Conservation (phyloP, 345 rosid species). For the Salix viminalis region DNA sequence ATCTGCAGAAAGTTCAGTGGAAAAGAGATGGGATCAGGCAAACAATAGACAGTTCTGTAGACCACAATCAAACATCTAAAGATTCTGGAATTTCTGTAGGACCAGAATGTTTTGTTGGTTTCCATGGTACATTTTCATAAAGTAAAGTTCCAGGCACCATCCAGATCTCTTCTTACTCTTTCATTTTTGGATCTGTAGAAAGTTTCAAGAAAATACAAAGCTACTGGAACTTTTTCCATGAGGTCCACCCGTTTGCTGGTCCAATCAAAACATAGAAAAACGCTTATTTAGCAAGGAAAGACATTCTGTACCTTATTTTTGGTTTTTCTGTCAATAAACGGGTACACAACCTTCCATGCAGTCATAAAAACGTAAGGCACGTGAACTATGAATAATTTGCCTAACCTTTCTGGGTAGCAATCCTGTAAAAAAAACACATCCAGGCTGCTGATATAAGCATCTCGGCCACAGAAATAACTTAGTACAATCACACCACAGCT, state of each 20-base stretch:
- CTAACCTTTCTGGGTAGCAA: slow-evolving; percentile 85
- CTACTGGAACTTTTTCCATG: background rate
- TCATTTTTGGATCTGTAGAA: background rate
- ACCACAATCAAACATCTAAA: background rate
- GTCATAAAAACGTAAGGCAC: slow-evolving; percentile 81
- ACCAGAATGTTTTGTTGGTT: too few species aligned
- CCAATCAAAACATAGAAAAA: background rate
- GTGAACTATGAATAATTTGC: slow-evolving; percentile 60
- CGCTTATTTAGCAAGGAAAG: background rate
- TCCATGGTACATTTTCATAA: background rate
- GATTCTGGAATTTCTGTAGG: background rate
- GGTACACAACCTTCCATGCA: slow-evolving; percentile 79
- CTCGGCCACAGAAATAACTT: background rate
- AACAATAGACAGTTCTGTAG: background rate
- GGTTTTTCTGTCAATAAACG: slow-evolving; percentile 75
- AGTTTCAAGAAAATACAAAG: background rate
- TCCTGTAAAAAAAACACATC: slow-evolving; percentile 42
- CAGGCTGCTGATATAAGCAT: slow-evolving; percentile 1
- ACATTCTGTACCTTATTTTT: slow-evolving; percentile 61
- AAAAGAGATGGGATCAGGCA: background rate
- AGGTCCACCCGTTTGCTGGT: background rate
- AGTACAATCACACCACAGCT: background rate
- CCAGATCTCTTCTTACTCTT: background rate
- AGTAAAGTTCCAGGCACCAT: background rate
- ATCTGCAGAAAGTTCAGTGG: slow-evolving; percentile 43